Conservation (phyloP, 495 filamentous ascomycete genomes). For the Trichoderma virens region DNA sequence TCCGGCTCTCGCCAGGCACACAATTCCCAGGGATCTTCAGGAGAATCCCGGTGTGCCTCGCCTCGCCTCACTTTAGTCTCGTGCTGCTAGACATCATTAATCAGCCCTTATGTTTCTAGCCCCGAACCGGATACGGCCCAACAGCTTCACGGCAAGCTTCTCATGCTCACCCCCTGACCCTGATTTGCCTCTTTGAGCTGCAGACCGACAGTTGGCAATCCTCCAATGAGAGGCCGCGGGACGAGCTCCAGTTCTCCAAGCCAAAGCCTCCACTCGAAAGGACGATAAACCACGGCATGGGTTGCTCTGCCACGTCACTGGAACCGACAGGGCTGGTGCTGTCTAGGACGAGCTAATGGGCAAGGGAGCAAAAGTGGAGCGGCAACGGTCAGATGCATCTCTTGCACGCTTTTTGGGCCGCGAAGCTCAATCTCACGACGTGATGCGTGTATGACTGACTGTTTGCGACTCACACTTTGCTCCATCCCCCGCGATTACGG, state of each 20-base stretch:
- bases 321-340: background rate
- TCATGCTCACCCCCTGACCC: background rate
- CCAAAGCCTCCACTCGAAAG: background rate
- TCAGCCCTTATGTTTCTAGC: background rate
- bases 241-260: background rate
- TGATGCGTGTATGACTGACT: background rate
- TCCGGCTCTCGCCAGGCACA: too few species aligned
- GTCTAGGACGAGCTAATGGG: background rate
- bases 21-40: too few species aligned
- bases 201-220: background rate
- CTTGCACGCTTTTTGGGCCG: background rate
- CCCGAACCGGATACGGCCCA: background rate
- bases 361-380: conserved; percentile 1
- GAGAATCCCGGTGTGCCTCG: too few species aligned
- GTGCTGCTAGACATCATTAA: too few species aligned
- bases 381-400: background rate
- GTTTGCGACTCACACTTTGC: background rate
- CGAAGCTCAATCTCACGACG: background rate
- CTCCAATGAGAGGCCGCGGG: background rate
- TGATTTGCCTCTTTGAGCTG: background rate
- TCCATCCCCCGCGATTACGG: background rate
- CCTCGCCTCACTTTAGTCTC: too few species aligned
- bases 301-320: conserved; percentile 4
- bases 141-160: background rate
- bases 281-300: background rate